Evolutionary conservation across 2,329 filamentous ascomycete genomes (phyloP).

Genomic region (Penicillium sp.): DNA sequence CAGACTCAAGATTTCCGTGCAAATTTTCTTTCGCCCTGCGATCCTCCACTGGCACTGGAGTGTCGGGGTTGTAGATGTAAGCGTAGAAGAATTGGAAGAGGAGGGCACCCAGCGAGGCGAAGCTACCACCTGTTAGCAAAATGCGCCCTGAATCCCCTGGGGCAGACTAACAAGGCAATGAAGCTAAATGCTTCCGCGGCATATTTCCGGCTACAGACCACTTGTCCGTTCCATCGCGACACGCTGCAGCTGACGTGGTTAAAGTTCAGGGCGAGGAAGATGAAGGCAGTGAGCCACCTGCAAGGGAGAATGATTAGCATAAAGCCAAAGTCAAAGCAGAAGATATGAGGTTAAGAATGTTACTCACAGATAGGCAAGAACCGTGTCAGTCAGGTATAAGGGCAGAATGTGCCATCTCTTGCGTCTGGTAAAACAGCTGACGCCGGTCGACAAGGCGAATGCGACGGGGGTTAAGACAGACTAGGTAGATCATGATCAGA

Average conservation of each 20-base stretch:
- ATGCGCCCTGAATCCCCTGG: too few species aligned
- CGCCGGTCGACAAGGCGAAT: conserved; percentile 5
- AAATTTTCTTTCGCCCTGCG: not conserved
- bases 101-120: not conserved
- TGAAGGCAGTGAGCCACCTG: conserved; percentile 26
- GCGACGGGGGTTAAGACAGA: conserved; percentile 12
- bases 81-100: conserved; percentile 1
- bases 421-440: conserved; percentile 11
- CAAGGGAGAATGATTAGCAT: not conserved
- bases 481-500: not conserved
- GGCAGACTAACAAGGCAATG: conserved; percentile 21
- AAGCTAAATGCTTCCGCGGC: conserved; percentile 23
- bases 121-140: not conserved
- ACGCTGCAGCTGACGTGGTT: conserved; percentile 16
- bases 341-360: not conserved
- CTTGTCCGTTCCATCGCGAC: conserved; percentile 20
- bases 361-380: conserved; percentile 22
- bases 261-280: conserved; percentile 22
- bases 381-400: conserved; percentile 11
- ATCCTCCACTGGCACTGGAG: not conserved
- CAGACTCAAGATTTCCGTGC: not conserved
- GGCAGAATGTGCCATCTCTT: conserved; percentile 16
- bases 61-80: not conserved
- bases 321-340: not conserved
- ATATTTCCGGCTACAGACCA: conserved; percentile 24